Evolutionary conservation across 2,329 filamentous ascomycete genomes (phyloP).

Genomic region (Fusarium sp.): DNA sequence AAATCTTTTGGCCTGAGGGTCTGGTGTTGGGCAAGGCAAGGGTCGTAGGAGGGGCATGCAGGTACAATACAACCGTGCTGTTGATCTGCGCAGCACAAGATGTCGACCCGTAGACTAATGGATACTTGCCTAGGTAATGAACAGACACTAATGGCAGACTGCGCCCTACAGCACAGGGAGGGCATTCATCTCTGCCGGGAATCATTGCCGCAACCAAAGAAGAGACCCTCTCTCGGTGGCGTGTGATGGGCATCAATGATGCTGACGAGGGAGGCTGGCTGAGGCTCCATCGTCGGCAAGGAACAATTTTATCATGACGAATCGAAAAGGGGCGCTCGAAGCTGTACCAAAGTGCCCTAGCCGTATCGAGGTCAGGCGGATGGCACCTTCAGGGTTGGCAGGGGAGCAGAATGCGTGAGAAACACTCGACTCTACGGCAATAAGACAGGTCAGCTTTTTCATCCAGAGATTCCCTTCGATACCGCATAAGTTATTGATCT

Average conservation of each 20-base stretch:
- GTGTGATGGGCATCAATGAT: constrained; percentile 27
- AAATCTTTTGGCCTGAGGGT: constrained; percentile 22
- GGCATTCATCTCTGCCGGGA: constrained; percentile 3
- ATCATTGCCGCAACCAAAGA: constrained; percentile 27
- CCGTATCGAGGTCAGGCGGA: constrained; percentile 30
- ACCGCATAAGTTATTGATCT: constrained; percentile 6
- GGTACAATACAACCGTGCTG: constrained; percentile 19
- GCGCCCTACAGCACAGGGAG: not conserved
- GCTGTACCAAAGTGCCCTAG: constrained; percentile 9
- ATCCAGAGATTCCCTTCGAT: not conserved
- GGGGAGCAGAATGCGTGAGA: constrained; percentile 19
- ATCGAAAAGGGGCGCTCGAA: constrained; percentile 26
- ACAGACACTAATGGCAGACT: too few species aligned
- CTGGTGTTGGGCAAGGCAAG: not conserved
- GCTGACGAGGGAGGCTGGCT: constrained; percentile 9
- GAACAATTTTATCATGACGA: constrained; percentile 12
- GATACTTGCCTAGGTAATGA: too few species aligned
- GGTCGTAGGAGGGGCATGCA: constrained; percentile 18
- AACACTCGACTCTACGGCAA: constrained; percentile 4
- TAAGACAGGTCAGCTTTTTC: constrained; percentile 16
- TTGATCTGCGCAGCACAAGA: constrained; percentile 17
- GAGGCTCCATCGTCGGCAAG: constrained; percentile 21
- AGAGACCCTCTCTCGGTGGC: constrained; percentile 12
- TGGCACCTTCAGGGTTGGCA: constrained; percentile 26
- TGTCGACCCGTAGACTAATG: not conserved